A percentile compares a stretch with the other conserved stretches of the same genome.
These are phyloP conservation scores for Ustilago loliicola DNA, from an alignment of 1,284 basidiomycete genomes.

Conservation along the genomic window DNA sequence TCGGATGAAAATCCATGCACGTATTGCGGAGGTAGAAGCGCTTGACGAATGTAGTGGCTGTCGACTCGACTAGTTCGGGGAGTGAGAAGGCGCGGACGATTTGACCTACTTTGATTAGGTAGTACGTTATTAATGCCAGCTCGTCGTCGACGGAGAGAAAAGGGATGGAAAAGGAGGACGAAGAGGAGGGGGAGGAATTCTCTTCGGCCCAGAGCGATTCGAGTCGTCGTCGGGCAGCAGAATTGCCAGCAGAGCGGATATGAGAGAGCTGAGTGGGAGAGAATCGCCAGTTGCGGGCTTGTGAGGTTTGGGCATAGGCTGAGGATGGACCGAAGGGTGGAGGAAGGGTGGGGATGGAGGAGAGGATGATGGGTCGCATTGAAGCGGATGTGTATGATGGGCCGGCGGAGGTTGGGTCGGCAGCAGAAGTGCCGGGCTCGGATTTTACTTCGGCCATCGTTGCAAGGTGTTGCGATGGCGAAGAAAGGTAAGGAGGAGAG, in stretches of 20 bases:
- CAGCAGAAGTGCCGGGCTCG: neutral
- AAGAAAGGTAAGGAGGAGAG: neutral
- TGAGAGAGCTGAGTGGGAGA: conserved; percentile 21
- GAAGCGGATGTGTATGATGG: conserved; percentile 27
- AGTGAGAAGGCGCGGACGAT: conserved; percentile 88
- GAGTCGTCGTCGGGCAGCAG: conserved; percentile 27
- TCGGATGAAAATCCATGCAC: conserved; percentile 99
- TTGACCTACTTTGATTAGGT: conserved; percentile 85
- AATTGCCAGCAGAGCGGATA: conserved; percentile 33
- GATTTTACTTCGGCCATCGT: conserved; percentile 17
- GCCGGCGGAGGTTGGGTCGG: neutral
- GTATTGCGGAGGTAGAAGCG: conserved; percentile 98
- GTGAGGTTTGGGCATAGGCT: conserved; percentile 59
- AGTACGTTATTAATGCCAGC: conserved; percentile 86
- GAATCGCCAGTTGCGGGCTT: conserved; percentile 66
- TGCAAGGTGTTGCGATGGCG: neutral
- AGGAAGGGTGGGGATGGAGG: conserved; percentile 36
- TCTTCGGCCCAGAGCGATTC: conserved; percentile 38
- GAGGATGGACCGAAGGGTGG: conserved; percentile 51
- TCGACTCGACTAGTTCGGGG: conserved; percentile 91
- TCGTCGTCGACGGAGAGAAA: conserved; percentile 88
- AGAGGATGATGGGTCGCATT: conserved; percentile 31
- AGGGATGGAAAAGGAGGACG: conserved; percentile 72
- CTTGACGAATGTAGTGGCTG: conserved; percentile 91
- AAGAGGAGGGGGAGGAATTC: conserved; percentile 42